Conservation (phyloP, 2,329 filamentous ascomycete species). For the Arthrobotrys musiformis region DNA sequence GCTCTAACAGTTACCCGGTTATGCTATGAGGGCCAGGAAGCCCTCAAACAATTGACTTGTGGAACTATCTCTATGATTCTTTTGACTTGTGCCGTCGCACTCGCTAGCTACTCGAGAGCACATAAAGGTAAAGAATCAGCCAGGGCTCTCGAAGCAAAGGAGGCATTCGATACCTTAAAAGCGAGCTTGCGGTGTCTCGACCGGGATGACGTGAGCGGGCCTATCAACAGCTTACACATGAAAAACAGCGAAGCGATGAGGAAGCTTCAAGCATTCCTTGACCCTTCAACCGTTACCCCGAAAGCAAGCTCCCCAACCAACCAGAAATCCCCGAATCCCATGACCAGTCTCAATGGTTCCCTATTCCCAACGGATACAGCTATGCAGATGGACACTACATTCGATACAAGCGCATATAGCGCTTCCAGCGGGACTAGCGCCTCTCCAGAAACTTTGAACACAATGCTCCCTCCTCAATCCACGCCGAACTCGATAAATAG, state of each 20-base stretch:
- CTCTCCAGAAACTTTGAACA: slow-evolving; percentile 8
- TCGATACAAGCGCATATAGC: slow-evolving; percentile 18
- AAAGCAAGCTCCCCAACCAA: slow-evolving; percentile 24
- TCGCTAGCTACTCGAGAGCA: slow-evolving; percentile 50
- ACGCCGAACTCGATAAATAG: not conserved
- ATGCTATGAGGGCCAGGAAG: slow-evolving; percentile 41
- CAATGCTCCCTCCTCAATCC: slow-evolving; percentile 27
- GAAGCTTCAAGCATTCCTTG: slow-evolving; percentile 50
- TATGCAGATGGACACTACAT: slow-evolving; percentile 48
- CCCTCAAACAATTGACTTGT: slow-evolving; percentile 34
- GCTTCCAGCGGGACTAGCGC: not conserved
- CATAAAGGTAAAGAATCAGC: slow-evolving; percentile 52
- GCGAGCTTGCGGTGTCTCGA: slow-evolving; percentile 46
- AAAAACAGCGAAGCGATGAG: slow-evolving; percentile 54
- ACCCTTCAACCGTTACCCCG: slow-evolving; percentile 44
- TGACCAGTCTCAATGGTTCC: not conserved
- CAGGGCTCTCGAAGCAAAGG: slow-evolving; percentile 39
- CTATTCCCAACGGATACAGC: slow-evolving; percentile 19
- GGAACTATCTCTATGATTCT: slow-evolving; percentile 55
- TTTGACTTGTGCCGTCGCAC: slow-evolving; percentile 47
- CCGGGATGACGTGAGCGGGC: slow-evolving; percentile 22
- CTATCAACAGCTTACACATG: slow-evolving; percentile 49
- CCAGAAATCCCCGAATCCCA: slow-evolving; percentile 1
- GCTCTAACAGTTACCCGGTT: slow-evolving; percentile 45
- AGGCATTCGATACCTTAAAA: slow-evolving; percentile 39